These are phyloP conservation scores for Maudiozyma serrabonitensis DNA, from an alignment of 805 yeast genomes.

Conservation along the genomic window DNA sequence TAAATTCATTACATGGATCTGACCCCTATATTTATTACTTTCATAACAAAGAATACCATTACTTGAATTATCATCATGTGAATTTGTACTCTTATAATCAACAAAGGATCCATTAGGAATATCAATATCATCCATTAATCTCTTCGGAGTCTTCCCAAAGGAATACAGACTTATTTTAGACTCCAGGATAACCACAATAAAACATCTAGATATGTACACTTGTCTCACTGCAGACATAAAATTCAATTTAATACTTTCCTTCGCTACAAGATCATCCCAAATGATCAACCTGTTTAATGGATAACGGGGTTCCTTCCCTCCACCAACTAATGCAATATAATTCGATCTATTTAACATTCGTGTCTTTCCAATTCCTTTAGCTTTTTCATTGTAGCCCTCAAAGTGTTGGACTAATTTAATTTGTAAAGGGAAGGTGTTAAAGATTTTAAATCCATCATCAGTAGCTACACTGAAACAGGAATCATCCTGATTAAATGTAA, in stretches of 20 bases:
- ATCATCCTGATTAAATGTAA: slow-evolving; percentile 79
- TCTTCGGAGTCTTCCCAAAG: slow-evolving; percentile 69
- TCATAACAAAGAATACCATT: slow-evolving; percentile 6
- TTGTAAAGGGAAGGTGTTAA: slow-evolving; percentile 72
- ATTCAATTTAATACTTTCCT: slow-evolving; percentile 62
- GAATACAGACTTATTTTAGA: slow-evolving; percentile 67
- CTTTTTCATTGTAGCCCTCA: slow-evolving; percentile 51
- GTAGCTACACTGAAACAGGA: slow-evolving; percentile 82
- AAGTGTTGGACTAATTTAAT: slow-evolving; percentile 18
- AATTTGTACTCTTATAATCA: slow-evolving; percentile 15
- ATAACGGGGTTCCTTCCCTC: slow-evolving; percentile 71
- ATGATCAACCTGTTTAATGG: slow-evolving; percentile 73
- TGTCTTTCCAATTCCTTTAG: slow-evolving; percentile 65
- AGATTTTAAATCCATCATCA: slow-evolving; percentile 75
- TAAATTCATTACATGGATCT: slow-evolving; percentile 22
- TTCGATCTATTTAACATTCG: slow-evolving; percentile 86
- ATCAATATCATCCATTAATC: slow-evolving; percentile 30
- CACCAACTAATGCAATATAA: slow-evolving; percentile 83
- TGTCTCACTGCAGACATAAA: slow-evolving; percentile 68
- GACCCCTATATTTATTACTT: slow-evolving; percentile 17
- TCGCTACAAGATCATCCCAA: slow-evolving; percentile 85
- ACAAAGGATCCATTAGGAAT: slow-evolving; percentile 15
- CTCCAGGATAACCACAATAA: slow-evolving; percentile 63
- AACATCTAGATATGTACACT: slow-evolving; percentile 62
- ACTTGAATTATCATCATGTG: slow-evolving; percentile 4